These are phyloP conservation scores for Fusarium duplospermum DNA, from an alignment of 2,329 filamentous ascomycete species.

Conservation along the genomic window DNA sequence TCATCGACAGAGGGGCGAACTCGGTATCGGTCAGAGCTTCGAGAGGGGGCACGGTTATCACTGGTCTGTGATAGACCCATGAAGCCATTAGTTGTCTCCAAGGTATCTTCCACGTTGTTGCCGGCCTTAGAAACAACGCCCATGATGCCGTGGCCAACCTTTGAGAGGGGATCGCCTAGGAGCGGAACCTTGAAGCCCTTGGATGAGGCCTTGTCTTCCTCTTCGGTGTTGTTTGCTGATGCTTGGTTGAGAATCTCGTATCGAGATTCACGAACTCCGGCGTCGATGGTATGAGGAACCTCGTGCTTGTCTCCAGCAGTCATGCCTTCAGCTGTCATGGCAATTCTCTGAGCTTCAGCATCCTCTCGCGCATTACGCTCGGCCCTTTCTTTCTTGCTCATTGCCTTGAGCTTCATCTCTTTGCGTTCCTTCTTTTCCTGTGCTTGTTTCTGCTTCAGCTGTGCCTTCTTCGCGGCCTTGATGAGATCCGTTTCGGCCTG, in stretches of 20 bases:
- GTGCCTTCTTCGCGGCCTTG: constrained; percentile 79
- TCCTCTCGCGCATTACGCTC: constrained; percentile 62
- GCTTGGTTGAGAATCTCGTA: constrained; percentile 29
- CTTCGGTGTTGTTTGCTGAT: constrained; percentile 26
- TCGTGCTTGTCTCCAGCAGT: constrained; percentile 65
- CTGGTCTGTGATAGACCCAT: constrained; percentile 32
- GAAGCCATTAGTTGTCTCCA: constrained; percentile 69
- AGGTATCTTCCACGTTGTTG: constrained; percentile 61
- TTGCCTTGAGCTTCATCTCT: constrained; percentile 58
- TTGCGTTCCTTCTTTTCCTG: constrained; percentile 74
- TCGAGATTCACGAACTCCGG: constrained; percentile 56
- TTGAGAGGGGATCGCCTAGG: constrained; percentile 54
- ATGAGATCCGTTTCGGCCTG: constrained; percentile 87
- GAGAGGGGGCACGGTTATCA: constrained; percentile 12
- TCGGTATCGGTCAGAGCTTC: constrained; percentile 41
- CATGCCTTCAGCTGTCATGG: constrained; percentile 60
- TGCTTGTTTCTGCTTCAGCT: constrained; percentile 74
- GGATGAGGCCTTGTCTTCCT: constrained; percentile 37
- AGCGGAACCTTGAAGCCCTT: constrained; percentile 47
- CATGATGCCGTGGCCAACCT: constrained; percentile 63
- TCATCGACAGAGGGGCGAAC: constrained; percentile 49
- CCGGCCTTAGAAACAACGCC: constrained; percentile 58
- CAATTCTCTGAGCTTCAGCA: constrained; percentile 61
- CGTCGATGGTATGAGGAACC: constrained; percentile 63
- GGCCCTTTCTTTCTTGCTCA: constrained; percentile 63